Evolutionary conservation across 129 eudicot species (phyloP).

Genomic region (Pulicaria dysenterica): DNA sequence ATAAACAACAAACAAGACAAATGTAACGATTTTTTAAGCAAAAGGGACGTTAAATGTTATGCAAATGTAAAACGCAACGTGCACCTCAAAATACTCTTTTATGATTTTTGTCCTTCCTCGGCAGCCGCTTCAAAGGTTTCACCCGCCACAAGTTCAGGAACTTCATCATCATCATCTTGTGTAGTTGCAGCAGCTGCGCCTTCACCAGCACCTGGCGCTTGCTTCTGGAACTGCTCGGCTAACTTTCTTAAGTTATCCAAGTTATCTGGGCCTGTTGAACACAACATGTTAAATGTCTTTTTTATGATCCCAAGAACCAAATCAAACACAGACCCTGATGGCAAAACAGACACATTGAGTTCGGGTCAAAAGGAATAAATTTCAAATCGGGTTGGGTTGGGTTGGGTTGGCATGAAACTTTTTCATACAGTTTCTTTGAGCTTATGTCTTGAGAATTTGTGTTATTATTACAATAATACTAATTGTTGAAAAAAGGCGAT

Average conservation of each 20-base stretch:
- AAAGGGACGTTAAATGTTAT: neutral
- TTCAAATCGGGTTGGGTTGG: neutral
- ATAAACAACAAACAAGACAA: constrained; percentile 20
- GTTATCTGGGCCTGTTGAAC: constrained; percentile 28
- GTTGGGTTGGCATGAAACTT: too few relatives aligned
- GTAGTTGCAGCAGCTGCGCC: constrained; percentile 16
- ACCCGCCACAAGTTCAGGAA: constrained; percentile 67
- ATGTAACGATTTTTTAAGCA: neutral
- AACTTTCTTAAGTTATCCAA: constrained; percentile 63
- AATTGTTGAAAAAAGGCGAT: neutral
- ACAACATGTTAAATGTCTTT: neutral
- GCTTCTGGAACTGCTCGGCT: constrained; percentile 72
- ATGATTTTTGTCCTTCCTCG: constrained; percentile 45
- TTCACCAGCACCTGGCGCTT: constrained; percentile 44
- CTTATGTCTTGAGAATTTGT: neutral
- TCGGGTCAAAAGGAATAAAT: neutral
- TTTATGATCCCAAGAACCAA: neutral
- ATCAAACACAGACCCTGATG: neutral
- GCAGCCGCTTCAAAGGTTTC: constrained; percentile 76
- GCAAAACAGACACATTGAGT: neutral
- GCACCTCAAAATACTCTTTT: constrained; percentile 6
- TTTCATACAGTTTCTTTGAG: too few relatives aligned
- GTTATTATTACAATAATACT: neutral
- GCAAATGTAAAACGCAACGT: neutral
- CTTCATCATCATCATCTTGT: constrained; percentile 64